A percentile compares a stretch with the other conserved stretches of the same genome.
Evolutionary conservation across 2,329 filamentous ascomycete genomes (phyloP).

Genomic region (Xylariaceae sp.): DNA sequence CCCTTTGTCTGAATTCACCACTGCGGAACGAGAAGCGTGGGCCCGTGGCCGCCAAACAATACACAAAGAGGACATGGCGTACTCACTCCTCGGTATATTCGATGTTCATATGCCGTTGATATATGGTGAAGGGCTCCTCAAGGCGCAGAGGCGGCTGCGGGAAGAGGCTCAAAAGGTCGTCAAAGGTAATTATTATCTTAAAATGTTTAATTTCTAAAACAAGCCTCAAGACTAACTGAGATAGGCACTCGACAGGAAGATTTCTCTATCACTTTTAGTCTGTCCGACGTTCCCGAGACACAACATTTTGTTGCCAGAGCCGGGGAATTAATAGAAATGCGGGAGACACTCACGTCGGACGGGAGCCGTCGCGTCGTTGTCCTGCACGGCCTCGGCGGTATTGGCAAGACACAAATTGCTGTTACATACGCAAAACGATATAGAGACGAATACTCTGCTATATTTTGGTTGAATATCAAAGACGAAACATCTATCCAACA

Average conservation of each 20-base stretch:
- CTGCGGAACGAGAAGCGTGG: slow-evolving; percentile 15
- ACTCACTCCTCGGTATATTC: slow-evolving; percentile 17
- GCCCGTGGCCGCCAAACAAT: slow-evolving; percentile 11
- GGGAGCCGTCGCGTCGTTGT: slow-evolving; percentile 19
- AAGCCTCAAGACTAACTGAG: slow-evolving; percentile 12
- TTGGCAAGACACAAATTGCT: slow-evolving; percentile 18
- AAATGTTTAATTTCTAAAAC: neutral
- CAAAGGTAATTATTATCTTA: slow-evolving; percentile 9
- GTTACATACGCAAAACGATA: slow-evolving; percentile 15
- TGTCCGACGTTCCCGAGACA: slow-evolving; percentile 24
- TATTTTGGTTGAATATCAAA: slow-evolving; percentile 20
- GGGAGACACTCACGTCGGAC: slow-evolving; percentile 22
- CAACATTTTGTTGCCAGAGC: slow-evolving; percentile 31
- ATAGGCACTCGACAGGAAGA: slow-evolving; percentile 21
- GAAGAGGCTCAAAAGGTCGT: slow-evolving; percentile 12
- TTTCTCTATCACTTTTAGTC: slow-evolving; percentile 28
- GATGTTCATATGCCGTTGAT: slow-evolving; percentile 14
- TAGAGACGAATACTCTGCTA: slow-evolving; percentile 11
- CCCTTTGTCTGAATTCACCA: slow-evolving; percentile 7
- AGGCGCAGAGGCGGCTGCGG: slow-evolving; percentile 12
- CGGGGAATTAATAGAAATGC: slow-evolving; percentile 30
- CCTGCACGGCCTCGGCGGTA: slow-evolving; percentile 18
- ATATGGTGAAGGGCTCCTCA: slow-evolving; percentile 15
- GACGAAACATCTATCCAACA: slow-evolving; percentile 11
- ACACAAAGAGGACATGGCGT: slow-evolving; percentile 15